Conservation (phyloP, 1,284 basidiomycete species). For the Gomphus bonarii region DNA sequence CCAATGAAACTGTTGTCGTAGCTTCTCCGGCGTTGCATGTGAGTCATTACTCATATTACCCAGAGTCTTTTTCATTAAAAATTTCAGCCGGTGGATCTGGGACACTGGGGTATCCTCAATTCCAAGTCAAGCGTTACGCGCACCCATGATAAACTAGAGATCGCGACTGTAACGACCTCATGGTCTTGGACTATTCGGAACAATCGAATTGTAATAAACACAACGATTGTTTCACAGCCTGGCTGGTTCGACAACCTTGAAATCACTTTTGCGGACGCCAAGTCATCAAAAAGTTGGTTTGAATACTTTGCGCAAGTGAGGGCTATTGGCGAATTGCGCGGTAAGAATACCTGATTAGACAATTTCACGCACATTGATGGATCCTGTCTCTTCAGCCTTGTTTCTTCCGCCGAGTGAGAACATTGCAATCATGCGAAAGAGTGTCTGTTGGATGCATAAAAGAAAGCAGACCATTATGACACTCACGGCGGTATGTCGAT, state of each 20-base stretch:
- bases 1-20: neutral
- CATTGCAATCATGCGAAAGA: neutral
- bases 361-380: too few species aligned
- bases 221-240: neutral
- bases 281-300: slow-evolving; percentile 11
- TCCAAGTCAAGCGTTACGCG: neutral
- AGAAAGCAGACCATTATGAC: neutral
- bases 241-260: neutral
- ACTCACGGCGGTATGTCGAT: neutral
- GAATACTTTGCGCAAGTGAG: neutral
- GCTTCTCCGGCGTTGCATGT: neutral
- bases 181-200: slow-evolving; percentile 2
- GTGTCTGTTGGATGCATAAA: neutral
- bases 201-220: neutral
- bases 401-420: neutral
- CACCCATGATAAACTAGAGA: neutral
- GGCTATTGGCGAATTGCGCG: neutral
- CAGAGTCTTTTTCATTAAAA: neutral
- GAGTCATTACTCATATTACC: neutral
- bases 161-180: neutral
- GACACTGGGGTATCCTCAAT: neutral
- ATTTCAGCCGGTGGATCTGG: neutral
- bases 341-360: neutral
- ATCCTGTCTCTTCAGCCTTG: too few species aligned
- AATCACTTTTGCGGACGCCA: neutral